Base-by-base conservation (phyloP, 2,329 filamentous ascomycete species). In the Geosmithia flava region DNA sequence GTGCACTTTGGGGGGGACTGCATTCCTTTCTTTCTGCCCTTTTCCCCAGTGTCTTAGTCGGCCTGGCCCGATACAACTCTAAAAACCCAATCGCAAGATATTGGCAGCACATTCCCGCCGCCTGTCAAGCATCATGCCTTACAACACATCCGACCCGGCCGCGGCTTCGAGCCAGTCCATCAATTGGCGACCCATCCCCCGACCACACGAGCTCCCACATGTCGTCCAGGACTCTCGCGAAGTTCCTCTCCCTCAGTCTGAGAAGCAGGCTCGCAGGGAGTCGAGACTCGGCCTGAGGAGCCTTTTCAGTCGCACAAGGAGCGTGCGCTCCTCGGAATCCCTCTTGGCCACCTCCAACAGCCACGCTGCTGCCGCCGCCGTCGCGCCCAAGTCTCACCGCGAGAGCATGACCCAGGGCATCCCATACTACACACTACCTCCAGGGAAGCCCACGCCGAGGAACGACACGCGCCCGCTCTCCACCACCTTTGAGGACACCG, bases 281-380 rank as follows among this genome's bases (percentile, higher is more conserved):
- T 74, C 72, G 16, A 68, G 63, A 49, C 55, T 74, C 30, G 70
- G 67, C 3, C 58, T 75, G 43, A 62, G 69, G 42, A 67, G 59
- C 52, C 64, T 80, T 8, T 79, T 80, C 53, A 64, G 68, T 41
- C 68, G 71, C 51, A 64, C 65, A 19, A 75, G 67, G 55, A 46
- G 59, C 3, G 54, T 56, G 13, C 66, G 64, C 50, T 62, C 68
- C 6, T 49, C 53, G 3, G 63, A 68, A 3, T 37, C 33, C 15
- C 33, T 37, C 33, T 13, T n/a, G n/a, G n/a, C 15, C 6, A 16
- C 33, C 33, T 37, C 33, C 33, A 16, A 11, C 33, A 16, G 3
- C 33, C 33, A 37, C 6, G 11, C 33, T 16, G 10, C 33, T 6
- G 29, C 29, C 29, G 7, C 29, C 7, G 29, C 29, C 6, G 7